phyloP scores from a whole-genome alignment of 805 yeast species.

The Lipomyces oligophaga region DNA sequence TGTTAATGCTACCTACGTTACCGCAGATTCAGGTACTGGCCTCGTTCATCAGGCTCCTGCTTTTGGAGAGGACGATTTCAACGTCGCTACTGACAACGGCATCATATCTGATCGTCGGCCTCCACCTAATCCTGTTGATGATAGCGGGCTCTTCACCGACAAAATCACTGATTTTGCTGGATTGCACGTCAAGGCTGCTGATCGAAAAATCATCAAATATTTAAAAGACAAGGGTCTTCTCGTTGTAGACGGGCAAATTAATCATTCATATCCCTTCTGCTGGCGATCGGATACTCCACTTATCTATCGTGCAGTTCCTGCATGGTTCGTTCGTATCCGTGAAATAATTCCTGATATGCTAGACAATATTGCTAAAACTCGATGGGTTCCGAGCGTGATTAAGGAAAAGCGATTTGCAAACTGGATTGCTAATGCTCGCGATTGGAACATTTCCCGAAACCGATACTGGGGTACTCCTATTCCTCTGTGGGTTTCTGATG shows the following conservation, averaged over 20 bases:
- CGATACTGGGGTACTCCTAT: conserved; percentile 99
- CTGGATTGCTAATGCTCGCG: conserved; percentile 99
- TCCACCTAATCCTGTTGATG: conserved; percentile 96
- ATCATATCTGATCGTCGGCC: conserved; percentile 61
- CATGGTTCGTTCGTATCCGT: conserved; percentile 93
- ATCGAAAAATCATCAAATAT: conserved; percentile 79
- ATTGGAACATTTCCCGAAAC: conserved; percentile 97
- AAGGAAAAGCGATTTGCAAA: conserved; percentile 94
- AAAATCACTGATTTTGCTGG: conserved; percentile 77
- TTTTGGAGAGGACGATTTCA: conserved; percentile 98
- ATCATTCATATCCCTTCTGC: conserved; percentile 98
- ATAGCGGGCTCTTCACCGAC: conserved; percentile 74
- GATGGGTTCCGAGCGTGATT: conserved; percentile 90
- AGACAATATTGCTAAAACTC: conserved; percentile 75
- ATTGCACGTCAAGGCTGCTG: conserved; percentile 91
- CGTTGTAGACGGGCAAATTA: conserved; percentile 72
- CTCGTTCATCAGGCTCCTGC: conserved; percentile 98
- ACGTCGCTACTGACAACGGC: conserved; percentile 71
- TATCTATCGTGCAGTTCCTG: conserved; percentile 92
- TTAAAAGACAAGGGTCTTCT: conserved; percentile 74
- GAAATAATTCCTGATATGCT: conserved; percentile 87
- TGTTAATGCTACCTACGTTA: conserved; percentile 76
- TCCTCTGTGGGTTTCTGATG: conserved; percentile 96
- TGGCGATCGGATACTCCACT: conserved; percentile 99
- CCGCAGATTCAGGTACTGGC: conserved; percentile 97